Base-by-base conservation (phyloP, 169 alveolate genomes). In the Plasmodium cynomolgi region DNA sequence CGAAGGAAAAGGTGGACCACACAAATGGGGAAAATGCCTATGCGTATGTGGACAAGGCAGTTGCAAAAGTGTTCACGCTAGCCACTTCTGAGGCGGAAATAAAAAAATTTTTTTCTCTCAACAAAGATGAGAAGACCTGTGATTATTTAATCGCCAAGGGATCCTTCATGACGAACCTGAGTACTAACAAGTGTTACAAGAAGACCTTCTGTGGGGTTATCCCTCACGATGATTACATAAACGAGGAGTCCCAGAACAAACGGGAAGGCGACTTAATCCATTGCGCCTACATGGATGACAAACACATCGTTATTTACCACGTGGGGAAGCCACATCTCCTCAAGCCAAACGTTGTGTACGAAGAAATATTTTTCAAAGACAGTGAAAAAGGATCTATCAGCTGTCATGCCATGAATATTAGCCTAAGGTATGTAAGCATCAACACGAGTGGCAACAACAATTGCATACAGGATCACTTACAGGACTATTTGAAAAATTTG, bases 331-430 rank as follows among this genome's bases (percentile, higher is more conserved):
- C 93, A 17, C 37, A 31, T 4, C 26, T 85, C 2, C n/a, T 85
- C 13, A 72, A 85, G 62, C 85, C 93, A 44, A 15, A 85, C 26
- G 81, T 74, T 47, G n/a, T 74, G 15, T 85, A 74, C 79, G 34
- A 85, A 74, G 84, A 85, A n/a, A 3, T 77, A 47, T 85, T 85
- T 85, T 85, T 74, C 39, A 75, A 85, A 74, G 81, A 85, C 3
- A 56, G 68, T 44, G 81, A 85, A 85, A 74, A 85, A 8, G 80
- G 74, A n/a, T 13, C 44, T 4, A 47, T 85, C 4, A 74, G 34
- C 41, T 85, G 93, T 74, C 75, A 85, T 50, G 80, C 58, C 13
- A 74, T 85, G 93, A 7, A 41, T 4, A 74, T 85, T 26, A 39
- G 37, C 56, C 23, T 85, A 9, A 8, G 84, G 23, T 74, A 34